Conservation (phyloP, 306 rosid species). For the Prunus mume region DNA sequence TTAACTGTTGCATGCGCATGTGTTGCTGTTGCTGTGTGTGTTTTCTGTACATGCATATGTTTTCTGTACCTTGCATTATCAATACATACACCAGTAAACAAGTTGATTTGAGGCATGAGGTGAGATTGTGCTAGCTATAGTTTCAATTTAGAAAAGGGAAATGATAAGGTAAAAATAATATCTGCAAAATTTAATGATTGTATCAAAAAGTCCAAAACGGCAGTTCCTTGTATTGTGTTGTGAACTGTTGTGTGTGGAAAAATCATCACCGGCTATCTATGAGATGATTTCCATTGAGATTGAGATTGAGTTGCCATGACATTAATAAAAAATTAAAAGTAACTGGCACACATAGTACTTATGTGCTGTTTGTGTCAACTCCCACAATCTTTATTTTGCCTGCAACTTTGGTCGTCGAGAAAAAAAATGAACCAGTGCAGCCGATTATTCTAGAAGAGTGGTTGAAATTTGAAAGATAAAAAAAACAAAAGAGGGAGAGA, state of each 20-base stretch:
- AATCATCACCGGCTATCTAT: background rate
- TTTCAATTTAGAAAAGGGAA: background rate
- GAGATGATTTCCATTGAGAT: background rate
- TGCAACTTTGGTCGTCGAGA: background rate
- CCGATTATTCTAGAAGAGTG: background rate
- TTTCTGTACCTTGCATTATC: background rate
- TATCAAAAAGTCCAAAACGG: background rate
- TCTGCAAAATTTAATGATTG: background rate
- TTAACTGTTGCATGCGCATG: slow-evolving; percentile 26
- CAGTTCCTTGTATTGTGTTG: background rate
- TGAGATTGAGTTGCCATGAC: background rate
- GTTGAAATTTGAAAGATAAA: background rate
- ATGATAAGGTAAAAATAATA: too few relatives aligned
- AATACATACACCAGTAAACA: background rate
- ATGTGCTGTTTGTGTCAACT: background rate
- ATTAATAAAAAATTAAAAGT: background rate
- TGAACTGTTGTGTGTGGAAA: background rate
- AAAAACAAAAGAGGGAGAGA: background rate
- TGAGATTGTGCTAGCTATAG: background rate
- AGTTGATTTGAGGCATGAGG: too few relatives aligned
- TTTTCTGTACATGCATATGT: background rate
- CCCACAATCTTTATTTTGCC: background rate
- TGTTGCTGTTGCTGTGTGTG: background rate
- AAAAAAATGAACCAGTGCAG: background rate
- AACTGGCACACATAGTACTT: background rate